Evolutionary conservation across 2,329 filamentous ascomycete genomes (phyloP).

Genomic region (Aspergillus ruber): DNA sequence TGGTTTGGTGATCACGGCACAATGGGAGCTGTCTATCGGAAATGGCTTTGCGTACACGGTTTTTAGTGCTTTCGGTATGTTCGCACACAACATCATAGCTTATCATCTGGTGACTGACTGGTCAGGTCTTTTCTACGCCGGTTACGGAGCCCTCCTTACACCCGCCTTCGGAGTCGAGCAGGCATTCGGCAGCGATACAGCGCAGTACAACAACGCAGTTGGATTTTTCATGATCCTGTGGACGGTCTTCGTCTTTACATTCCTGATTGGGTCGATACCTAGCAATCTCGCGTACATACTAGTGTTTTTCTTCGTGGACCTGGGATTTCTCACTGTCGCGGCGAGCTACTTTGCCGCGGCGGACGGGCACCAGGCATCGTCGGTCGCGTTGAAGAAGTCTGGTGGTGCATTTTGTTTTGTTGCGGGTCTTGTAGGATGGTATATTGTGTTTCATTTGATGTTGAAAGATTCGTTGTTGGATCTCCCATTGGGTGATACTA

Average conservation of each 20-base stretch:
- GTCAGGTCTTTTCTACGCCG: constrained; percentile 45
- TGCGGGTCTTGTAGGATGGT: constrained; percentile 43
- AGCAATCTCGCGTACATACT: constrained; percentile 43
- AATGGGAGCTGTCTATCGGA: constrained; percentile 50
- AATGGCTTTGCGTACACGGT: constrained; percentile 51
- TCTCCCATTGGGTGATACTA: constrained; percentile 40
- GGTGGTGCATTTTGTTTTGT: constrained; percentile 44
- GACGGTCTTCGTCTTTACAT: constrained; percentile 43
- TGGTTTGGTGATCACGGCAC: constrained; percentile 49
- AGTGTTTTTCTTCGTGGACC: constrained; percentile 44
- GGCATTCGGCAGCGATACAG: constrained; percentile 39
- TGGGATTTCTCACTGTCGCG: constrained; percentile 40
- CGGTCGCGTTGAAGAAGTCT: constrained; percentile 36
- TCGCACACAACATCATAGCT: not conserved
- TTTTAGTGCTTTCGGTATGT: constrained; percentile 47
- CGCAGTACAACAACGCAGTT: constrained; percentile 44
- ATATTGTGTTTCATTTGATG: constrained; percentile 40
- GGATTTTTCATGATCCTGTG: constrained; percentile 47
- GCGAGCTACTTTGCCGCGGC: constrained; percentile 43
- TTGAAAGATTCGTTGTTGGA: constrained; percentile 34
- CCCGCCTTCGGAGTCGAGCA: constrained; percentile 42
- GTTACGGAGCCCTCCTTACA: constrained; percentile 45
- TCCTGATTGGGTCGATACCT: constrained; percentile 41
- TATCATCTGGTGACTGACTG: constrained; percentile 9
- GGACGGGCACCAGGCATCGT: constrained; percentile 32